Base-by-base conservation (phyloP, 768 basidiomycete genomes). In the Termitomyces sp. region DNA sequence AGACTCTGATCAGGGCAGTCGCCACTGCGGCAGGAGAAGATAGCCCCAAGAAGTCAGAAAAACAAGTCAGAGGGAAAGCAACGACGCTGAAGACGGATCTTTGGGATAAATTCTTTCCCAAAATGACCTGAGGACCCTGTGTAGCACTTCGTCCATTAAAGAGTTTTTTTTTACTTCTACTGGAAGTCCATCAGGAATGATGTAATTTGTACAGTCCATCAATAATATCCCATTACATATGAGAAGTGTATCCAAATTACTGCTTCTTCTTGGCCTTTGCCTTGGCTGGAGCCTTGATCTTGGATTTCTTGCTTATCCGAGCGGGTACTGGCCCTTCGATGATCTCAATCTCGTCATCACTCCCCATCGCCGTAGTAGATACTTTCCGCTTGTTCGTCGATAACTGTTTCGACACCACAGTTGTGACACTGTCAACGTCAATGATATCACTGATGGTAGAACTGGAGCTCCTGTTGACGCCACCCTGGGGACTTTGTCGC, bases 321-420 rank as follows among this genome's bases (percentile, higher is more conserved):
- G 55, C 54, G 12, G 64, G 53, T 7, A 73, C 56, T 10, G 81
- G 73, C 0, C 77, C 81, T 36, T 82, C 79, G 3, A 81, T 62
- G 53, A 80, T 75, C 53, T 82, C 80, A 15, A 81, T 66, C 23
- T 85, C 84, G 55, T 84, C 82, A 44, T 85, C 84, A 50, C 78
- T 78, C 31, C 65, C 61, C 5, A 67, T 58, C 22, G 69, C 62
- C 4, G 62, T 58, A 13, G 60, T 58, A 13, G 59, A 49, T 22
- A 74, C 71, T 66, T 82, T 86, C 20, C 88, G 76, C 66, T 89
- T 90, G 12, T 66, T 62, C 32, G 63, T 61, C 31, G 56, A 54
- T 32, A 59, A 56, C 42, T 61, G 63, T 15, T 58, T 63, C n/a
- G 67, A 61, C 18, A 62, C 61, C 40, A 60, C 52, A 18, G 58